A percentile compares a stretch with the other conserved stretches of the same genome.
phyloP scores from a whole-genome alignment of 192 early-diverging fungal genomes.

The Coemansia sp. region DNA sequence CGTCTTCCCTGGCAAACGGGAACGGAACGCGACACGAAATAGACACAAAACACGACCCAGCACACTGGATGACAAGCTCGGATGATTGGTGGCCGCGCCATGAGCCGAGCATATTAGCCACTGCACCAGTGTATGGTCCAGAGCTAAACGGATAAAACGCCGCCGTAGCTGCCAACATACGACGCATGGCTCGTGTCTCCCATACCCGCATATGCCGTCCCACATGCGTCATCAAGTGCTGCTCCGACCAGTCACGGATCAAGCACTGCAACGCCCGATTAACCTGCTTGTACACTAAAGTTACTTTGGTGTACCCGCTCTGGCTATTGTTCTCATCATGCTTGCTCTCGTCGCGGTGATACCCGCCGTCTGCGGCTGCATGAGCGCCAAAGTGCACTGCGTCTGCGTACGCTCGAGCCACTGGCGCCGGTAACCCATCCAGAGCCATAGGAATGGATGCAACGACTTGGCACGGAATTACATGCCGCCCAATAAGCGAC shows the following conservation, averaged over 20 bases:
- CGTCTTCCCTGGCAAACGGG: slow-evolving; percentile 34
- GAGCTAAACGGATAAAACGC: slow-evolving; percentile 44
- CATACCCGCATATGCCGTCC: slow-evolving; percentile 42
- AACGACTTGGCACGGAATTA: slow-evolving; percentile 50
- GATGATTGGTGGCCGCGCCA: slow-evolving; percentile 42
- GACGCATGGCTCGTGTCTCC: slow-evolving; percentile 43
- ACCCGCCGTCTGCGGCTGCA: slow-evolving; percentile 45
- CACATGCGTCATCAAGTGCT: slow-evolving; percentile 51
- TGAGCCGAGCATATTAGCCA: slow-evolving; percentile 29
- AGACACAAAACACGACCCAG: slow-evolving; percentile 41
- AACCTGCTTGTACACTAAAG: slow-evolving; percentile 44
- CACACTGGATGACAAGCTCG: slow-evolving; percentile 41
- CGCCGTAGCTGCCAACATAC: slow-evolving; percentile 33
- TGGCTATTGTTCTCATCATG: background rate
- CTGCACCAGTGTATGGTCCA: slow-evolving; percentile 42
- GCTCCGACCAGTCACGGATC: slow-evolving; percentile 54
- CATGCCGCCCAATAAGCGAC: slow-evolving; percentile 42
- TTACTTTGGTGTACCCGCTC: slow-evolving; percentile 44
- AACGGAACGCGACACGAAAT: slow-evolving; percentile 49
- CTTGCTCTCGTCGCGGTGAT: slow-evolving; percentile 19
- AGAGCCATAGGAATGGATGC: slow-evolving; percentile 46
- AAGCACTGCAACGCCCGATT: slow-evolving; percentile 45
- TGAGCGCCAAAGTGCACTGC: slow-evolving; percentile 45
- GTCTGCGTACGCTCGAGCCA: slow-evolving; percentile 37
- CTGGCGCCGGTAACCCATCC: slow-evolving; percentile 30